These are phyloP conservation scores for Candida rishiriensis DNA, from an alignment of 805 yeast species.

Conservation along the genomic window DNA sequence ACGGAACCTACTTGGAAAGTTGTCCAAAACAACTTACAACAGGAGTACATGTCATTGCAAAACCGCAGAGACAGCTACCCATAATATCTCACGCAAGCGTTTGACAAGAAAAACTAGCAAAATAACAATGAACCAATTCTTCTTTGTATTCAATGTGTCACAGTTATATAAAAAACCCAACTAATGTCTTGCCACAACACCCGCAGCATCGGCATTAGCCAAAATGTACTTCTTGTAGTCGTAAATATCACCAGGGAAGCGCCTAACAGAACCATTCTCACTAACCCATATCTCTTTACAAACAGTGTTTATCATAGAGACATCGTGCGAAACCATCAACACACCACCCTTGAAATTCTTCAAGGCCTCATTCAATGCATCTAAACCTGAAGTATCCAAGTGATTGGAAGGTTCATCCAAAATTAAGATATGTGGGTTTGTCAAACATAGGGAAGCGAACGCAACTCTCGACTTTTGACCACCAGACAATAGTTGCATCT, in stretches of 20 bases:
- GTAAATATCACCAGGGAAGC: conserved; percentile 76
- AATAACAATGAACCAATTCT: no score
- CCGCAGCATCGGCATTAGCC: conserved; percentile 69
- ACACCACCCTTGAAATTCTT: conserved; percentile 91
- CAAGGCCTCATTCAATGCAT: conserved; percentile 89
- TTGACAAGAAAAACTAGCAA: no score
- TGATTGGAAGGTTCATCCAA: conserved; percentile 98
- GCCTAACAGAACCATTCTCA: conserved; percentile 75
- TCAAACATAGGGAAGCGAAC: conserved; percentile 88
- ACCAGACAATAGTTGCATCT: conserved; percentile 86
- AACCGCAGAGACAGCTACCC: no score
- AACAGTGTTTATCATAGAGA: conserved; percentile 78
- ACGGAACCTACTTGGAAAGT: no score
- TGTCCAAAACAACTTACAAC: no score
- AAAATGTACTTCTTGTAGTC: conserved; percentile 89
- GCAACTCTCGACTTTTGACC: conserved; percentile 99
- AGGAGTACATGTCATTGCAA: no score
- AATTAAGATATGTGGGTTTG: conserved; percentile 85
- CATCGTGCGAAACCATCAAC: conserved; percentile 97
- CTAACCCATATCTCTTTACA: conserved; percentile 96
- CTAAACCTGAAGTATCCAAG: conserved; percentile 96
- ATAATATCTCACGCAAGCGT: no score
- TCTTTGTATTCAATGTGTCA: not conserved
- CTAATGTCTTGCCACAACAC: conserved; percentile 86
- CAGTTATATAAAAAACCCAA: not conserved